phyloP scores from a whole-genome alignment of 768 basidiomycete species.

The Cyclocybe aegerita region DNA sequence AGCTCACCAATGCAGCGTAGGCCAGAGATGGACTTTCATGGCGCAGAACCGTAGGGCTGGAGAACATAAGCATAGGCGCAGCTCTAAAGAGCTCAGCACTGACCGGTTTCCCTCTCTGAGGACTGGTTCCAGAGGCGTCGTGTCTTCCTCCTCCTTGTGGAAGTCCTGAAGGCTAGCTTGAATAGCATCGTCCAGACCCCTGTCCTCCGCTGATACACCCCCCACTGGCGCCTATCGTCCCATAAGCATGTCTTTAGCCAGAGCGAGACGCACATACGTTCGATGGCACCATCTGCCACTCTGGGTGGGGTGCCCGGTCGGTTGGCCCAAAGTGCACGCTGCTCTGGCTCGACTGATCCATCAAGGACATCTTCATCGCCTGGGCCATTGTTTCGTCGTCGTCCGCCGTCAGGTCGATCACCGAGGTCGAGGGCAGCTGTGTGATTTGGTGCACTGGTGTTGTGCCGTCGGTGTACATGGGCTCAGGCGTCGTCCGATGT shows the following conservation, averaged over 20 bases:
- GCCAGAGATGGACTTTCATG: conserved; percentile 45
- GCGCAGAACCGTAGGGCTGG: conserved; percentile 72
- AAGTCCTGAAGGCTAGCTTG: conserved; percentile 66
- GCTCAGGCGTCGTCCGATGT: conserved; percentile 27
- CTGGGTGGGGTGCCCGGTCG: conserved; percentile 59
- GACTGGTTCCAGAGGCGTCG: conserved; percentile 47
- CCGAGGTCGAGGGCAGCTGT: conserved; percentile 26
- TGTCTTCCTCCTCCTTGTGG: conserved; percentile 46
- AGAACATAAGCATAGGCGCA: neutral
- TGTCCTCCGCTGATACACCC: conserved; percentile 48
- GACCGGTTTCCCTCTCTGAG: conserved; percentile 45
- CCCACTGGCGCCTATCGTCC: conserved; percentile 25
- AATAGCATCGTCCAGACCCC: conserved; percentile 63
- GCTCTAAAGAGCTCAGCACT: conserved; percentile 37
- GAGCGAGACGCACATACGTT: conserved; percentile 42
- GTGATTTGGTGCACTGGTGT: conserved; percentile 20
- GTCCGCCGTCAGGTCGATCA: conserved; percentile 65
- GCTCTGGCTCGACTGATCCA: conserved; percentile 38
- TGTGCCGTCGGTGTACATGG: conserved; percentile 20
- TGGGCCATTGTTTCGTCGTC: conserved; percentile 52
- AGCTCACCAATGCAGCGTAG: conserved; percentile 58
- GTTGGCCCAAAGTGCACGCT: conserved; percentile 55
- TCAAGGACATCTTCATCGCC: conserved; percentile 49
- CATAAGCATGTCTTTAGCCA: too few species aligned
- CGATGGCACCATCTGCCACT: conserved; percentile 68